Conservation (phyloP, 768 basidiomycete genomes). For the Leucosporidium scottii region DNA sequence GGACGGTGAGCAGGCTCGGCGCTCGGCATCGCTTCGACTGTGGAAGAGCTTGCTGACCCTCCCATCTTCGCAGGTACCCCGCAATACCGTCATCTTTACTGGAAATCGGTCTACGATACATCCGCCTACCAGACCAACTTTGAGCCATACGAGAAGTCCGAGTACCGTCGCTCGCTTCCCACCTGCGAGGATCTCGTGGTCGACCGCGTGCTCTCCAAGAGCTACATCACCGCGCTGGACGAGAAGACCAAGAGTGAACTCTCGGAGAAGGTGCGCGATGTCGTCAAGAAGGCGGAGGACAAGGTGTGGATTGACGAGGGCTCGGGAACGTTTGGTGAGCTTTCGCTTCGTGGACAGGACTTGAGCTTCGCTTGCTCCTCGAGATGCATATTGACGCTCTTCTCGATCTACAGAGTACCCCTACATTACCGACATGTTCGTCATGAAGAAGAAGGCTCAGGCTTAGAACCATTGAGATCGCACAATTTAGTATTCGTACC, state of each 20-base stretch:
- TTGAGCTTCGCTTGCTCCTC: no score
- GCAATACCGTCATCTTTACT: conserved; percentile 18
- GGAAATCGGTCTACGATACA: conserved; percentile 27
- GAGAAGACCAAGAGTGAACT: conserved; percentile 56
- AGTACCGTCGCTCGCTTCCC: conserved; percentile 52
- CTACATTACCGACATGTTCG: conserved; percentile 27
- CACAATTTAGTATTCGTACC: no score
- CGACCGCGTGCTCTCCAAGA: conserved; percentile 70
- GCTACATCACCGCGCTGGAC: conserved; percentile 64
- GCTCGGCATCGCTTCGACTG: not conserved
- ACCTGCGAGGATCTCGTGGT: conserved; percentile 55
- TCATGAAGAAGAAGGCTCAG: conserved; percentile 20
- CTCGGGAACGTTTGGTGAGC: conserved; percentile 57
- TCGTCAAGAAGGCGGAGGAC: conserved; percentile 56
- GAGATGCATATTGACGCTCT: no score
- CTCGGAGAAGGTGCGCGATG: conserved; percentile 49
- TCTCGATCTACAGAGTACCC: conserved; percentile 13
- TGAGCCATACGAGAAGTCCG: conserved; percentile 50
- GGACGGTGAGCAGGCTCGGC: conserved; percentile 39
- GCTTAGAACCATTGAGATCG: not conserved
- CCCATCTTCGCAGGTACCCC: not conserved
- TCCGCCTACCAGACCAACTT: conserved; percentile 56
- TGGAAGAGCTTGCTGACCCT: not conserved
- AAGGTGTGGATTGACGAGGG: conserved; percentile 67
- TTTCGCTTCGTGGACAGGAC: no score